Percentiles rank a stretch among this genome's conserved stretches.
phyloP scores from a whole-genome alignment of 2,329 filamentous ascomycete genomes.

The Phialocephala sp. region DNA sequence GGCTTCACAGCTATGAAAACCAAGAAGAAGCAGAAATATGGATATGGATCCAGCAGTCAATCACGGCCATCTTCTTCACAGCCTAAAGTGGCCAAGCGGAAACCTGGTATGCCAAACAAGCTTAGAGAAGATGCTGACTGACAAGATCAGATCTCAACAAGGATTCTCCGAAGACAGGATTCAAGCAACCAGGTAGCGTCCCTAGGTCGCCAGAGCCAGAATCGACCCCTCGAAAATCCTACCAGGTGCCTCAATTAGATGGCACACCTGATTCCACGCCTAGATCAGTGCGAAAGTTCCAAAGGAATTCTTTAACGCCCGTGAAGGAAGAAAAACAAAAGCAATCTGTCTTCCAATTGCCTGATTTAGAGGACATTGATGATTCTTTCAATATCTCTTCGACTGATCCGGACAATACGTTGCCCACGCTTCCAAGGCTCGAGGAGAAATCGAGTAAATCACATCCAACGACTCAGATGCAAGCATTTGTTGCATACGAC shows the following conservation, averaged over 20 bases:
- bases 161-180: background rate
- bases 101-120: background rate
- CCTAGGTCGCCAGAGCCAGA: slow-evolving; percentile 1
- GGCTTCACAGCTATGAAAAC: slow-evolving; percentile 16
- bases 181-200: background rate
- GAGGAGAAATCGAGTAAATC: slow-evolving; percentile 5
- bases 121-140: background rate
- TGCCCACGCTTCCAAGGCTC: background rate
- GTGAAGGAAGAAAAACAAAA: background rate
- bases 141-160: background rate
- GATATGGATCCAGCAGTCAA: background rate
- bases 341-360: background rate
- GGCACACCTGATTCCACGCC: slow-evolving; percentile 13
- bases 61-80: background rate
- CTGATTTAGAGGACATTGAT: background rate
- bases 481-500: slow-evolving; percentile 22
- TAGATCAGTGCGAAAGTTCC: slow-evolving; percentile 8
- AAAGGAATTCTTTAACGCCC: background rate
- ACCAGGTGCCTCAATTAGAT: background rate
- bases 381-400: background rate
- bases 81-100: background rate
- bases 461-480: slow-evolving; percentile 18
- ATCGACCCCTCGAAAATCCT: background rate
- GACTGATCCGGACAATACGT: background rate
- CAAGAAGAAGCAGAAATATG: slow-evolving; percentile 19